Base-by-base conservation (phyloP, 2,329 filamentous ascomycete genomes). In the Talaromyces amestolkiae region DNA sequence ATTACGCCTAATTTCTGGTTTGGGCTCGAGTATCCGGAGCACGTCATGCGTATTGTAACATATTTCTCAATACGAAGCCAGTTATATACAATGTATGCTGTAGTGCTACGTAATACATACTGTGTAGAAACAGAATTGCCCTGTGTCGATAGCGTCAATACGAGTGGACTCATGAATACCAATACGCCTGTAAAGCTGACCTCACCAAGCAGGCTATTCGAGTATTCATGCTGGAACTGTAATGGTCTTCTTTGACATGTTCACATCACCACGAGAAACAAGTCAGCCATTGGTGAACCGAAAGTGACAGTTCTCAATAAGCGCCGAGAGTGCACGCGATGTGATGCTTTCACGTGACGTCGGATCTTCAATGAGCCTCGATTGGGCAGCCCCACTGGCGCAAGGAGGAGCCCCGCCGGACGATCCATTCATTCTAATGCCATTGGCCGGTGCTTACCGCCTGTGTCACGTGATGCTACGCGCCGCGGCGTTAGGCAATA, bases 401-500 rank as follows among this genome's bases (percentile, higher is more conserved):
- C n/a, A 7, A 54, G 51, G 51, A 54, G n/a, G 17, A 22, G 31
- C 11, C 53, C 53, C 53, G 17, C 33, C 15, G 4, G 13, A 39
- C 2, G 8, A 11, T 15, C 33, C 53, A 39, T 31, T 6, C 27
- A 31, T 31, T 31, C 7, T 31, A 31, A 39, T 37, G 39, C 35
- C 15, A 60, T 60, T 60, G 58, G 58, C 27, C 3, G 17, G 37
- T 17, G 8, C 24, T 56, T 31, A 13, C 17, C 37, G 58, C 58
- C 31, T 9, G 1, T n/a, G 6, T 61, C 59, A 61, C 59, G 59
- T 61, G 59, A 61, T 1, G 1, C 8, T 3, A 35, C 43, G 31
- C n/a, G 37, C 35, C 35, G 35, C 33, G 47, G 60, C 60, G 22
- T 31, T 43, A 63, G 49, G 61, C 61, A 63, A 56, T 41, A 56